Base-by-base conservation (phyloP, 2,329 filamentous ascomycete genomes). In the Penicillium glabrum region DNA sequence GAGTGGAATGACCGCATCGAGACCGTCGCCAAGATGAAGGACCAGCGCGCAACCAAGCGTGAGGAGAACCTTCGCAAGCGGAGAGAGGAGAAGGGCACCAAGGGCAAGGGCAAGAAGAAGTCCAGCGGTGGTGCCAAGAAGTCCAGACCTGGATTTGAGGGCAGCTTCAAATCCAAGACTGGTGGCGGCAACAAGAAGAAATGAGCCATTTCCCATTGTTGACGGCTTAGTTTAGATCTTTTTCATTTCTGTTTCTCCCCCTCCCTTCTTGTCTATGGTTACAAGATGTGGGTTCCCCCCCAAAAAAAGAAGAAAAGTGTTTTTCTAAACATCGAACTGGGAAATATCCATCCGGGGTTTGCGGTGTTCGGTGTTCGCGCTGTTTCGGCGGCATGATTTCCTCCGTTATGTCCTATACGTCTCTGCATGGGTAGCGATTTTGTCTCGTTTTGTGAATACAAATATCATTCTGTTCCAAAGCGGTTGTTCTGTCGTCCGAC, bases 1-100 rank as follows among this genome's bases (percentile, higher is more conserved):
- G 91, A 95, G 70, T 98, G 95, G 90, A 83, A 79, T 46, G 89
- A 91, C 56, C 83, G 90, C 48, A 78, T 85, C 39, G 85, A 89
- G 27, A 88, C 87, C 29, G 86, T 98, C 48, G 83, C 85, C 63
- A 89, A 89, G 75, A 81, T 89, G 48, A 89, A 89, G 72, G 89
- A 91, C 52, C 87, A 90, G 65, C 88, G 87, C 72, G 91, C 93
- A 70, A 86, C 86, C 75, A 96, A 96, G 81, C 83, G 89, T 60
- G 89, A 92, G 69, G 89, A 90, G 48, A 93, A 93, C 72, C 78
- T 93, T 61, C 81, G 82, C 67, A 89, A 89, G 76, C 82, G 89
- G 62, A 83, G 84, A 65, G 91, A 95, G 49, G 89, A 90, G 62
- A 93, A 92, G 78, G 83, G 85, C 63, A 82, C 81, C 54, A 76